A percentile compares a stretch with the other conserved stretches of the same genome.
Evolutionary conservation across 169 alveolate genomes (phyloP).

Genomic region (Eimeria praecox): DNA sequence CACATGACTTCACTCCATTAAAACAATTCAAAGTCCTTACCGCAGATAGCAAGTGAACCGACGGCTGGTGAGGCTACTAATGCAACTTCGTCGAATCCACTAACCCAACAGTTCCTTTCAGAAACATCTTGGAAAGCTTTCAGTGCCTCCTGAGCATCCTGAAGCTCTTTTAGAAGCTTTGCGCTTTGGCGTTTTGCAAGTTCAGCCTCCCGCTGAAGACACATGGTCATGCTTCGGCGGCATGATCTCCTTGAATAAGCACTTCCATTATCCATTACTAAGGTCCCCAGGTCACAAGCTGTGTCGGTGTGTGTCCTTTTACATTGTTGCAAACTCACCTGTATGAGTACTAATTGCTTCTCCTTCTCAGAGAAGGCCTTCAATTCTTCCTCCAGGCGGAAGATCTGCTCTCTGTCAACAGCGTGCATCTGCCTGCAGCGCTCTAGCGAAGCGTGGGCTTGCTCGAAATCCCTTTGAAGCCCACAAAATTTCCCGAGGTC

Average conservation of each 20-base stretch:
- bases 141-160: conserved; percentile 48
- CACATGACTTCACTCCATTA: not conserved
- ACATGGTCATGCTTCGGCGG: too few relatives aligned
- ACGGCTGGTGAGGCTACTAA: not conserved
- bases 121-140: conserved; percentile 42
- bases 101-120: conserved; percentile 53
- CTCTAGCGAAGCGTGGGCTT: conserved; percentile 36
- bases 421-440: conserved; percentile 56
- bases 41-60: not conserved
- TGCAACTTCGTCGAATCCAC: not conserved
- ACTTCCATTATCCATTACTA: not conserved
- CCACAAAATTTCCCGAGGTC: not conserved
- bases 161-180: conserved; percentile 33
- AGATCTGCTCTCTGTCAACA: conserved; percentile 28
- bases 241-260: too few relatives aligned
- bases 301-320: not conserved
- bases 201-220: conserved; percentile 57
- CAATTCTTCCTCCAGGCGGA: conserved; percentile 52
- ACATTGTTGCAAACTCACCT: not conserved
- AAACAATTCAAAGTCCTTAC: not conserved
- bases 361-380: conserved; percentile 36
- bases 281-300: not conserved
- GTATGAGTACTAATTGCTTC: conserved; percentile 5
- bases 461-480: conserved; percentile 24
- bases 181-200: conserved; percentile 10